phyloP scores from a whole-genome alignment of 78 protist genomes.

The Acrasis kona region DNA sequence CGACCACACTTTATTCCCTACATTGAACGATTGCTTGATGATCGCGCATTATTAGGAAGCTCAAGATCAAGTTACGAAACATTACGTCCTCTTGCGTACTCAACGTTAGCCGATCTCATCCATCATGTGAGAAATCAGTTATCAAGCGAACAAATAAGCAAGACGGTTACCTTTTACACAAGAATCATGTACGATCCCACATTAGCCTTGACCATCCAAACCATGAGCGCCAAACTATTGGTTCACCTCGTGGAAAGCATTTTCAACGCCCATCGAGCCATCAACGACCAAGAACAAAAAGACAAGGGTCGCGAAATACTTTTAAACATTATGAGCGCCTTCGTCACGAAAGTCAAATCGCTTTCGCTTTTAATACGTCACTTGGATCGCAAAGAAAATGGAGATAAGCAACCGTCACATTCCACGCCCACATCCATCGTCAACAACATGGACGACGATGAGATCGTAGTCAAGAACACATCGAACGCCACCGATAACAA shows the following conservation, averaged over 20 bases:
- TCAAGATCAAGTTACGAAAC: constrained; percentile 44
- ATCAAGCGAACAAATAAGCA: constrained; percentile 36
- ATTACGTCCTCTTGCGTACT: constrained; percentile 76
- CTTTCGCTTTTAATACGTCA: no score
- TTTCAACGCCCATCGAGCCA: background rate
- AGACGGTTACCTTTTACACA: constrained; percentile 57
- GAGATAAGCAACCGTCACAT: constrained; percentile 28
- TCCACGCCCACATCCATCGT: no score
- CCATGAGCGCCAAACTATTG: constrained; percentile 68
- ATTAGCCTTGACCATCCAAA: constrained; percentile 66
- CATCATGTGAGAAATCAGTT: constrained; percentile 66
- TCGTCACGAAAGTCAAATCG: constrained; percentile 1
- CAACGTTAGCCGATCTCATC: constrained; percentile 77
- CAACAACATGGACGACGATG: no score
- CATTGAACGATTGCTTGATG: constrained; percentile 71
- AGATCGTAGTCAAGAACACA: no score
- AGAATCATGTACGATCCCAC: constrained; percentile 68
- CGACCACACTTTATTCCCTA: constrained; percentile 59
- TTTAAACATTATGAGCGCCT: constrained; percentile 11
- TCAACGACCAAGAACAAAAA: background rate
- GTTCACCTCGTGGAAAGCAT: constrained; percentile 73
- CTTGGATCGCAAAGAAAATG: background rate
- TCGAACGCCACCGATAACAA: no score
- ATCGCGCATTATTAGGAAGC: constrained; percentile 31
- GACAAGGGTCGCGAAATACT: constrained; percentile 5